Evolutionary conservation across 768 basidiomycete genomes (phyloP).

Genomic region (Pisolithus albus): DNA sequence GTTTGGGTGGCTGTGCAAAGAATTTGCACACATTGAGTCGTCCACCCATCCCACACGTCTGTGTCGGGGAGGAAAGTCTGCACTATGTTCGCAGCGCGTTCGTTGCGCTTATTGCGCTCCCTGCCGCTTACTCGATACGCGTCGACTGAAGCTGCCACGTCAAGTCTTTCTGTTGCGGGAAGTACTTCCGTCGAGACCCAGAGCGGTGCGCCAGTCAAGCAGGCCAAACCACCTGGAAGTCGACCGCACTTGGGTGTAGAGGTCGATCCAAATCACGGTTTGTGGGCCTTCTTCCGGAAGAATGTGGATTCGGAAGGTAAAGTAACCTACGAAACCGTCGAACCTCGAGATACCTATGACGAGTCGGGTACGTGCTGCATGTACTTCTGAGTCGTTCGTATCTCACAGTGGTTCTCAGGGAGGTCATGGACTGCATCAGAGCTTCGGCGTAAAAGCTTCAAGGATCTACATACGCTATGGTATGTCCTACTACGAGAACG

Average conservation of each 20-base stretch:
- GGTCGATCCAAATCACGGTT: constrained; percentile 59
- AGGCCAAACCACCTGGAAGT: constrained; percentile 22
- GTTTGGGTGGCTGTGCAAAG: constrained; percentile 17
- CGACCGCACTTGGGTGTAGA: constrained; percentile 39
- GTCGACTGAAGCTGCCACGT: constrained; percentile 10
- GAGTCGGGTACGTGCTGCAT: constrained; percentile 29
- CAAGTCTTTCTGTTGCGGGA: background rate
- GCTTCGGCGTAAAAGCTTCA: constrained; percentile 84
- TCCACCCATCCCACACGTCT: too few relatives aligned
- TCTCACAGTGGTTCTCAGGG: constrained; percentile 41
- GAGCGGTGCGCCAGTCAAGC: background rate
- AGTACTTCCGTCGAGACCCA: background rate
- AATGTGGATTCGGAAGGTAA: constrained; percentile 44
- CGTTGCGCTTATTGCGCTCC: constrained; percentile 20
- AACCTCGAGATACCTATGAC: constrained; percentile 25
- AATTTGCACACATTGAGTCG: background rate
- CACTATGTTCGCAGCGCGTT: constrained; percentile 14
- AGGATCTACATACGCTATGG: constrained; percentile 92
- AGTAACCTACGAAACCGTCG: constrained; percentile 47
- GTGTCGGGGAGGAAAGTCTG: constrained; percentile 12
- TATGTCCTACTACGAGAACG: constrained; percentile 84
- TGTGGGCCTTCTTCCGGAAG: constrained; percentile 70
- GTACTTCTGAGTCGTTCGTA: background rate
- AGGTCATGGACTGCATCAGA: constrained; percentile 84
- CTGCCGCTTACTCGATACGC: constrained; percentile 11